A percentile compares a stretch with the other conserved stretches of the same genome.
phyloP scores from a whole-genome alignment of 306 rosid species.

The Cajanus cajan region DNA sequence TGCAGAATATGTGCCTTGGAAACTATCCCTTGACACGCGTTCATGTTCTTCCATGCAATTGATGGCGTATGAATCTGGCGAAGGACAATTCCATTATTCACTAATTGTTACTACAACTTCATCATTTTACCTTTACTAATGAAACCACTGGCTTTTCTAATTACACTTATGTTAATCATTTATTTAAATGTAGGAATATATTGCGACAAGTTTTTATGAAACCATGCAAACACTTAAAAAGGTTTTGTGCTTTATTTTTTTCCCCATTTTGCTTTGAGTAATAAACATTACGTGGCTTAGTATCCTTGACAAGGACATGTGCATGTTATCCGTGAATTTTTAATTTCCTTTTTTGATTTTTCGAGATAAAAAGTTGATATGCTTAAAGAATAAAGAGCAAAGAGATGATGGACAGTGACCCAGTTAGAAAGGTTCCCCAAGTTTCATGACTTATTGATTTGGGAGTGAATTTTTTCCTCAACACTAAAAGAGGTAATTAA shows the following conservation, averaged over 20 bases:
- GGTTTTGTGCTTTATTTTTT: neutral
- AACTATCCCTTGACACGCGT: constrained; percentile 16
- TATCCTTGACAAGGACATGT: constrained; percentile 28
- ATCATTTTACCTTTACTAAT: neutral
- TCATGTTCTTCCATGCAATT: constrained; percentile 15
- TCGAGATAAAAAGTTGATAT: constrained; percentile 27
- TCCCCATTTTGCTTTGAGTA: neutral
- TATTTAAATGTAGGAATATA: neutral
- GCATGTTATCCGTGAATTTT: constrained; percentile 11
- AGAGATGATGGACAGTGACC: constrained; percentile 38
- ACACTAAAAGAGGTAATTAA: neutral
- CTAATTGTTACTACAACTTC: neutral
- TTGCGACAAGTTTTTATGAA: neutral
- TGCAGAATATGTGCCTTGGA: constrained; percentile 30
- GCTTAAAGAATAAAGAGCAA: constrained; percentile 32
- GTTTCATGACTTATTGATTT: constrained; percentile 10
- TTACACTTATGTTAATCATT: neutral
- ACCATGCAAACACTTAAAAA: constrained; percentile 19
- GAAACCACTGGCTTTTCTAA: neutral
- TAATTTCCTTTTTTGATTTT: constrained; percentile 18
- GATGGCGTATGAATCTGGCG: neutral
- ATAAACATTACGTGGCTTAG: constrained; percentile 3
- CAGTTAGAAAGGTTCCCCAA: constrained; percentile 32
- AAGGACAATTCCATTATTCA: neutral
- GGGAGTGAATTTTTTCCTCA: neutral